Evolutionary conservation across 495 filamentous ascomycete species (phyloP).

Genomic region (Neurospora intermedia): DNA sequence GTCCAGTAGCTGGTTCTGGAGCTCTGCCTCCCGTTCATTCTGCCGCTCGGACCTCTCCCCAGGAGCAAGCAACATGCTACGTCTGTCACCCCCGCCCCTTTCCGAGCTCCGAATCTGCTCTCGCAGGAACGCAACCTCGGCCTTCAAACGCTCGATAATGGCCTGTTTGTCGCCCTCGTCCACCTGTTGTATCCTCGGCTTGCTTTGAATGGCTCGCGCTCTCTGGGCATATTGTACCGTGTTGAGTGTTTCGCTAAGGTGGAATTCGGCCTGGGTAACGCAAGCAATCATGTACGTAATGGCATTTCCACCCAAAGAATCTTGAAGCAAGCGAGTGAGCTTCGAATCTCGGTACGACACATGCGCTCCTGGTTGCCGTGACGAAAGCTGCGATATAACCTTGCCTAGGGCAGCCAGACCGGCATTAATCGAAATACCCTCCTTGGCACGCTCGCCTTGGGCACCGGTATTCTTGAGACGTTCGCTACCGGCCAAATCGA

Average conservation of each 20-base stretch:
- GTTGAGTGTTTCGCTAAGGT: slow-evolving; percentile 94
- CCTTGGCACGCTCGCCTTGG: slow-evolving; percentile 87
- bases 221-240: slow-evolving; percentile 96
- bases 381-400: slow-evolving; percentile 96
- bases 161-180: slow-evolving; percentile 95
- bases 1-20: slow-evolving; percentile 91
- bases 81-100: slow-evolving; percentile 44
- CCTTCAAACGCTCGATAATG: slow-evolving; percentile 84
- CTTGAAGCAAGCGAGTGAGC: slow-evolving; percentile 89
- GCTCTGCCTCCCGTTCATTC: slow-evolving; percentile 75
- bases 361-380: slow-evolving; percentile 75
- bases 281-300: slow-evolving; percentile 99
- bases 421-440: slow-evolving; percentile 98
- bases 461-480: slow-evolving; percentile 94
- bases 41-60: slow-evolving; percentile 70
- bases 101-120: slow-evolving; percentile 80
- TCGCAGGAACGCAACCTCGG: slow-evolving; percentile 86
- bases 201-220: slow-evolving; percentile 93
- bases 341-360: slow-evolving; percentile 97
- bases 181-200: slow-evolving; percentile 87
- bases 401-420: slow-evolving; percentile 93
- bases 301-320: slow-evolving; percentile 95
- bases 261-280: slow-evolving; percentile 93
- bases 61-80: slow-evolving; percentile 35
- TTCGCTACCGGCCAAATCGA: slow-evolving; percentile 96